Evolutionary conservation across 768 basidiomycete genomes (phyloP).

Genomic region (Russula sp.): DNA sequence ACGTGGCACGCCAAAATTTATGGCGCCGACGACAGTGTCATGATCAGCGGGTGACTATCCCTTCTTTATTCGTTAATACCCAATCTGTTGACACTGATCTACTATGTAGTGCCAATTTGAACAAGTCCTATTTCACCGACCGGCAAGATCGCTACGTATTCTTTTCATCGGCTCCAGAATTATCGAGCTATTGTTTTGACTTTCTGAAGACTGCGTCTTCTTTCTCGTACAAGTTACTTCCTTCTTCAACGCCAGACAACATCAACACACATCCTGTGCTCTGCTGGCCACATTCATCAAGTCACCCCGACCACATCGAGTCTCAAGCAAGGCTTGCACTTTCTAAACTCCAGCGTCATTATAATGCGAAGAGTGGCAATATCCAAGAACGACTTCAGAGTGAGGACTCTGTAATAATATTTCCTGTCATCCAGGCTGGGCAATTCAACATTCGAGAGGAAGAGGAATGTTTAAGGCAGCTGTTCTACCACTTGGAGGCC

Average conservation of each 20-base stretch:
- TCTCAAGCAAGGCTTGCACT: conserved; percentile 52
- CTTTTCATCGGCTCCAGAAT: conserved; percentile 49
- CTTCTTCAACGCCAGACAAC: conserved; percentile 33
- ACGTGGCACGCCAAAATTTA: conserved; percentile 98
- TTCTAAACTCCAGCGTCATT: conserved; percentile 49
- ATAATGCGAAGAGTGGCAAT: conserved; percentile 12
- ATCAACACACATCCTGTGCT: conserved; percentile 31
- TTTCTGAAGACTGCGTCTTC: conserved; percentile 63
- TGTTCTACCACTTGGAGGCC: conserved; percentile 42
- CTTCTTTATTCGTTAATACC: conserved; percentile 24
- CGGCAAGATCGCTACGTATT: conserved; percentile 93
- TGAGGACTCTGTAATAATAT: conserved; percentile 46
- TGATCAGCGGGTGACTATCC: conserved; percentile 79
- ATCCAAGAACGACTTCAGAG: conserved; percentile 10
- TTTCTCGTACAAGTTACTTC: conserved; percentile 63
- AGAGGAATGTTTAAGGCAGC: conserved; percentile 51
- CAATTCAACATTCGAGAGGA: conserved; percentile 85
- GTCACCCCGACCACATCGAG: conserved; percentile 67
- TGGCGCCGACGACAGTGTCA: conserved; percentile 85
- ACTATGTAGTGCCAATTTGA: conserved; percentile 77
- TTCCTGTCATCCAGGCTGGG: conserved; percentile 86
- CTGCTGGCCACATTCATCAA: conserved; percentile 59
- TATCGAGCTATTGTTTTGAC: conserved; percentile 80
- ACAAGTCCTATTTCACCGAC: conserved; percentile 87
- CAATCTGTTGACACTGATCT: neutral